Percentiles rank a stretch among this genome's conserved stretches.
Evolutionary conservation across 257 asterid genomes (phyloP).

Genomic region (Osmanthus fragrans): DNA sequence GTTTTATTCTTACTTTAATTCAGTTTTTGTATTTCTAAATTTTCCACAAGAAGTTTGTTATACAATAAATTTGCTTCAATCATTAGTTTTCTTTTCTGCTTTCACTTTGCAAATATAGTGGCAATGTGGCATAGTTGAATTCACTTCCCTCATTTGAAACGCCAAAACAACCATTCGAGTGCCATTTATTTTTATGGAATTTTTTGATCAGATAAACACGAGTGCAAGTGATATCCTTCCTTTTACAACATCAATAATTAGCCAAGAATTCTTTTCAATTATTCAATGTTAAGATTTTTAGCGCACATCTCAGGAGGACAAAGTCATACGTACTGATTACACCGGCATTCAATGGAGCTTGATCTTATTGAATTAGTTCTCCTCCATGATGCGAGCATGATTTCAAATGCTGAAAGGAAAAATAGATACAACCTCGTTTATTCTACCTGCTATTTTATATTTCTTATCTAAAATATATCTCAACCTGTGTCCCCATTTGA

Average conservation of each 20-base stretch:
- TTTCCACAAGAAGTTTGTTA: neutral
- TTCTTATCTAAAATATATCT: neutral
- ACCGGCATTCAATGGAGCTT: no score
- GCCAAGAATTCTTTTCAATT: neutral
- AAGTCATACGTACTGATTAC: no score
- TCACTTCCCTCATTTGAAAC: neutral
- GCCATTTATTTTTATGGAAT: neutral
- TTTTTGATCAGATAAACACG: neutral
- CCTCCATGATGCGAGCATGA: no score
- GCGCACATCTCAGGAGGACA: no score
- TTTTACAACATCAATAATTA: neutral
- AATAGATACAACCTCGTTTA: neutral
- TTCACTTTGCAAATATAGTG: constrained; percentile 4
- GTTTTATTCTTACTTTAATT: no score
- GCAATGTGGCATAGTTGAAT: constrained; percentile 11
- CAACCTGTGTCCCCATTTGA: neutral
- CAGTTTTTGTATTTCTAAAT: neutral
- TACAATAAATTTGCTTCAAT: neutral
- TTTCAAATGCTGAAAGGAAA: neutral
- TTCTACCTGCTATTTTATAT: neutral
- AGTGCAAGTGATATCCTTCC: neutral
- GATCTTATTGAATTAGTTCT: no score
- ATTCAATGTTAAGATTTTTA: constrained; percentile 3
- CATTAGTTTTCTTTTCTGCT: neutral
- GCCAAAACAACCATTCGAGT: neutral